Conservation (phyloP, 768 basidiomycete species). For the Gloeostereum incarnatum region DNA sequence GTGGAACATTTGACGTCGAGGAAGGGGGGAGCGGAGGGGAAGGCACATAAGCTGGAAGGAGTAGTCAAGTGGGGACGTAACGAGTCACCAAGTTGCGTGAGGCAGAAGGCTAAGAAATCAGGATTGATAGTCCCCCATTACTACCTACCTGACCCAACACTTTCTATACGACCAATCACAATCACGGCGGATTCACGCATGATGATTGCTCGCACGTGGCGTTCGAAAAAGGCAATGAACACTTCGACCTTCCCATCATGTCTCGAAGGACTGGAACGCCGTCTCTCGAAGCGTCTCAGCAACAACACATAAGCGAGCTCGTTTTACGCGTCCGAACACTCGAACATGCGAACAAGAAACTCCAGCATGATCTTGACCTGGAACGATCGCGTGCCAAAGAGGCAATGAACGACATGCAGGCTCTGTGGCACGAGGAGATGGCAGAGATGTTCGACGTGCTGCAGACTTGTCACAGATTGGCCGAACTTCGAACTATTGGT, state of each 20-base stretch:
- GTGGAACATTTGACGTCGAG: too few relatives aligned
- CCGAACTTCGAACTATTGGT: constrained; percentile 46
- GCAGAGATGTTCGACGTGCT: constrained; percentile 50
- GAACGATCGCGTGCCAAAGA: constrained; percentile 34
- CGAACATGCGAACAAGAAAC: constrained; percentile 49
- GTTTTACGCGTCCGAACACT: constrained; percentile 59
- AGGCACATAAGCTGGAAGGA: too few relatives aligned
- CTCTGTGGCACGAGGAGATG: constrained; percentile 44
- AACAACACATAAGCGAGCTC: constrained; percentile 64
- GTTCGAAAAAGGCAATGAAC: too few relatives aligned
- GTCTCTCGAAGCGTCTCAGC: constrained; percentile 45
- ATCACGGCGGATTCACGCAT: too few relatives aligned
- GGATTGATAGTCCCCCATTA: too few relatives aligned
- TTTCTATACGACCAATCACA: too few relatives aligned
- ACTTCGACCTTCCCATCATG: constrained; percentile 5
- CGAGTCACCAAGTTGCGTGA: too few relatives aligned
- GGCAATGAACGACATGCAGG: constrained; percentile 31
- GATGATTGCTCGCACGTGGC: too few relatives aligned
- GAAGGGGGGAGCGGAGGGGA: too few relatives aligned
- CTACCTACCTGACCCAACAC: too few relatives aligned
- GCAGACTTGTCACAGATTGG: constrained; percentile 53
- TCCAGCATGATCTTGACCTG: constrained; percentile 34
- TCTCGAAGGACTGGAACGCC: constrained; percentile 12
- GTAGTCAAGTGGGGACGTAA: too few relatives aligned
- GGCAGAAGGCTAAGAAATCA: too few relatives aligned